phyloP scores from a whole-genome alignment of 495 filamentous ascomycete species.

The Talaromyces nanjingensis region DNA sequence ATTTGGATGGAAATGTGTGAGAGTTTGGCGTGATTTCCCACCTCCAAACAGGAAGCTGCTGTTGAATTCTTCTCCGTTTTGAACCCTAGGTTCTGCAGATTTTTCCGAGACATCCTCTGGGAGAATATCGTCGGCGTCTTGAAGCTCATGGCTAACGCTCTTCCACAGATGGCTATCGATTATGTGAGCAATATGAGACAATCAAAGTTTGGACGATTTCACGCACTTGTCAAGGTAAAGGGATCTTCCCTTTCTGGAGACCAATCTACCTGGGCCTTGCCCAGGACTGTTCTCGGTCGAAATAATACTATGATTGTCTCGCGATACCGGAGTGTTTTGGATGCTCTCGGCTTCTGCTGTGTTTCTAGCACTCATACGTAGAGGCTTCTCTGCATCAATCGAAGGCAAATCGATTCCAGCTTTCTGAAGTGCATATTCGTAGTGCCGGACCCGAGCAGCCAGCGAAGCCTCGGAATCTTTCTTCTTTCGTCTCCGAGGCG shows the following conservation, averaged over 20 bases:
- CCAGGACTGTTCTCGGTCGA: conserved; percentile 6
- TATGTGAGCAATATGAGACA: conserved; percentile 9
- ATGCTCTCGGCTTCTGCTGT: not conserved
- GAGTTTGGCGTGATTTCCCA: conserved; percentile 7
- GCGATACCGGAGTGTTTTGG: not conserved
- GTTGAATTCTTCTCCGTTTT: conserved; percentile 17
- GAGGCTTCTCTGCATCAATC: conserved; percentile 15
- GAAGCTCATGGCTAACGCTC: conserved; percentile 45
- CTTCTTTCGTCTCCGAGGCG: conserved; percentile 48
- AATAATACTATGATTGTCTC: not conserved
- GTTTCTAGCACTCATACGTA: not conserved
- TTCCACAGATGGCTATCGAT: conserved; percentile 39
- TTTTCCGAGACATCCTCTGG: conserved; percentile 15
- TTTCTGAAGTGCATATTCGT: conserved; percentile 45
- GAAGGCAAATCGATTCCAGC: conserved; percentile 37
- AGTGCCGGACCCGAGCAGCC: conserved; percentile 44
- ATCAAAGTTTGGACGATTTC: not conserved
- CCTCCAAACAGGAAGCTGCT: conserved; percentile 18
- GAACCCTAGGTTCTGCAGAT: conserved; percentile 2
- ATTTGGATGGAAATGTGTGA: conserved; percentile 49
- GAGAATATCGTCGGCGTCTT: conserved; percentile 39
- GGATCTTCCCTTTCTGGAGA: conserved; percentile 31
- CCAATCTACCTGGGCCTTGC: conserved; percentile 23
- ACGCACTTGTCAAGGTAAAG: conserved; percentile 43
- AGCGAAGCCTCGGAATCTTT: conserved; percentile 48